Percentiles rank a stretch among this genome's conserved stretches.
Evolutionary conservation across 108 stramenopile genomes (phyloP).

Genomic region (Skeletonema grethae): DNA sequence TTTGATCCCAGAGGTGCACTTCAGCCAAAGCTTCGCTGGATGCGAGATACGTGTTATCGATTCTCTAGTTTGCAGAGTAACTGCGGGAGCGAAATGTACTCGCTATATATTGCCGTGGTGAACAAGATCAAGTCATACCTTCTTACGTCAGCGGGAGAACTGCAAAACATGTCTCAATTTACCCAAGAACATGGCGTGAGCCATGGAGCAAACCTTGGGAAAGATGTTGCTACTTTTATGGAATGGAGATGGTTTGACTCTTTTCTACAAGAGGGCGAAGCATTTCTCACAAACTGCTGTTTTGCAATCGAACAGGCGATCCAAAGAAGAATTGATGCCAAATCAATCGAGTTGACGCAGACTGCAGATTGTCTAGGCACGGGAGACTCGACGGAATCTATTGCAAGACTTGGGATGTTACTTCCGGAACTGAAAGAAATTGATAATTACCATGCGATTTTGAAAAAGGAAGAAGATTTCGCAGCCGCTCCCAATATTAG

Average conservation of each 20-base stretch:
- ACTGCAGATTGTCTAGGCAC: not conserved
- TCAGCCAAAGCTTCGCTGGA: slow-evolving; percentile 17
- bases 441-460: slow-evolving; percentile 6
- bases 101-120: not conserved
- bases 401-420: slow-evolving; percentile 12
- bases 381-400: not conserved
- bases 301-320: slow-evolving; percentile 7
- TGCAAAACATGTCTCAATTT: slow-evolving; percentile 18
- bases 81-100: slow-evolving; percentile 3
- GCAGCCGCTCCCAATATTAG: not conserved
- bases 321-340: slow-evolving; percentile 12
- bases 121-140: slow-evolving; percentile 19
- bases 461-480: not conserved
- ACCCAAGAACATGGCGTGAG: slow-evolving; percentile 22
- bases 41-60: slow-evolving; percentile 8
- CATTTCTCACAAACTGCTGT: slow-evolving; percentile 21
- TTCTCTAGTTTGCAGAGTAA: slow-evolving; percentile 13
- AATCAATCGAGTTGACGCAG: slow-evolving; percentile 10
- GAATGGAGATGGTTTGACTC: slow-evolving; percentile 30
- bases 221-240: slow-evolving; percentile 8
- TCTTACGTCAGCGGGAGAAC: slow-evolving; percentile 15
- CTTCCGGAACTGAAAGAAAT: slow-evolving; percentile 36
- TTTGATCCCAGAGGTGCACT: slow-evolving; percentile 6
- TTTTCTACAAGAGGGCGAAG: slow-evolving; percentile 11
- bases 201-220: slow-evolving; percentile 26